Percentiles rank a stretch among this genome's conserved stretches.
These are phyloP conservation scores for Houttuynia cordata DNA, from an alignment of 164 flowering plant species.

Conservation along the genomic window DNA sequence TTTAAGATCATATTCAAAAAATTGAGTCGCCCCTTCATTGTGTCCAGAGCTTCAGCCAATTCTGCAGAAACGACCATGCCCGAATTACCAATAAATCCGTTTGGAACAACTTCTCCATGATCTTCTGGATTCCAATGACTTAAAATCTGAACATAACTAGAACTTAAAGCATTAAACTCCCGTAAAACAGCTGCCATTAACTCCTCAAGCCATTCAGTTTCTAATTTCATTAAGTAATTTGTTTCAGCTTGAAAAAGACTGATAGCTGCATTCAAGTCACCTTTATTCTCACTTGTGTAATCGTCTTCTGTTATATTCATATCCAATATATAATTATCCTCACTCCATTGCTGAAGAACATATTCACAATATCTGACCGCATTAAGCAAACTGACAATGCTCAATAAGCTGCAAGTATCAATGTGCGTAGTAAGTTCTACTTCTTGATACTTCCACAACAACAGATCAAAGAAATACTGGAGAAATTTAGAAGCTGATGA, in stretches of 20 bases:
- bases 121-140: slow-evolving; percentile 11
- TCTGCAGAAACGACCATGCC: slow-evolving; percentile 20
- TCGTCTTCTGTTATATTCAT: slow-evolving; percentile 31
- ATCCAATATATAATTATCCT: slow-evolving; percentile 42
- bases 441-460: slow-evolving; percentile 24
- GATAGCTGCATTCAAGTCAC: slow-evolving; percentile 5
- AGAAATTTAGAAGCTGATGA: slow-evolving; percentile 31
- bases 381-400: slow-evolving; percentile 34
- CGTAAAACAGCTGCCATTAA: slow-evolving; percentile 33
- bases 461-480: slow-evolving; percentile 28
- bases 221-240: slow-evolving; percentile 28
- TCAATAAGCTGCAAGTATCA: slow-evolving; percentile 17
- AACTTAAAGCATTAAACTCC: slow-evolving; percentile 26
- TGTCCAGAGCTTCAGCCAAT: slow-evolving; percentile 41
- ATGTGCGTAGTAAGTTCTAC: slow-evolving; percentile 10
- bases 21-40: slow-evolving; percentile 23
- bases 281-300: background rate
- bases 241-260: slow-evolving; percentile 47
- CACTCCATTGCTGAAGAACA: slow-evolving; percentile 50
- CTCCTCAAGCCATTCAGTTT: slow-evolving; percentile 44
- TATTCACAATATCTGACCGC: slow-evolving; percentile 41
- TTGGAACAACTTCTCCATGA: background rate
- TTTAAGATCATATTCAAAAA: slow-evolving; percentile 24
- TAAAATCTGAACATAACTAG: slow-evolving; percentile 23
- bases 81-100: slow-evolving; percentile 1